Evolutionary conservation across 768 basidiomycete genomes (phyloP).

Genomic region (Boletus subparvulus): DNA sequence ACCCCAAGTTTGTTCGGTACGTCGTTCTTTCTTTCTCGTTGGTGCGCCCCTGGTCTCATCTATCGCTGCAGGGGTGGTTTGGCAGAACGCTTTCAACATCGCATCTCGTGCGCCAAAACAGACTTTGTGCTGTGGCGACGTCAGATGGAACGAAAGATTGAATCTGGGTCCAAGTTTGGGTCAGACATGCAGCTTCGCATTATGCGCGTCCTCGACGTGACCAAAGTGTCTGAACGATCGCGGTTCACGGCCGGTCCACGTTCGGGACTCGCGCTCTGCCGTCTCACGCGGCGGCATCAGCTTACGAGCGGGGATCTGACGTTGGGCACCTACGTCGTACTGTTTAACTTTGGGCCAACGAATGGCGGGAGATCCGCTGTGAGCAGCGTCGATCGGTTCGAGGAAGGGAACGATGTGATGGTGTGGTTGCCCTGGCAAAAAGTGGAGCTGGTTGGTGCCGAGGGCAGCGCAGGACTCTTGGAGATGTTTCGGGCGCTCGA

Average conservation of each 20-base stretch:
- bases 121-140: constrained; percentile 53
- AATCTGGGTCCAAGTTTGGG: constrained; percentile 28
- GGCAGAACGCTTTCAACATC: constrained; percentile 47
- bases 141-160: constrained; percentile 42
- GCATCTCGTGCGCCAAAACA: constrained; percentile 45
- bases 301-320: constrained; percentile 16
- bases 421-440: constrained; percentile 56
- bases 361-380: constrained; percentile 23
- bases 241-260: constrained; percentile 28
- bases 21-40: constrained; percentile 20
- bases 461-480: constrained; percentile 13
- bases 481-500: constrained; percentile 24
- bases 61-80: constrained; percentile 49
- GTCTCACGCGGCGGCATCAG: constrained; percentile 27
- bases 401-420: constrained; percentile 40
- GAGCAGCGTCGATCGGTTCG: constrained; percentile 39
- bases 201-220: constrained; percentile 40
- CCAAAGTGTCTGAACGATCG: constrained; percentile 29
- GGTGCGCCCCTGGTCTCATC: neutral
- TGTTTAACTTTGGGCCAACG: constrained; percentile 38
- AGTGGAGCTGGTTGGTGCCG: constrained; percentile 26
- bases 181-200: constrained; percentile 47
- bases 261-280: constrained; percentile 45
- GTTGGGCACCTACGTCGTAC: constrained; percentile 33
- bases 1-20: constrained; percentile 49